Percentiles rank a stretch among this genome's conserved stretches.
phyloP scores from a whole-genome alignment of 306 rosid species.

The Prosopis cineraria region DNA sequence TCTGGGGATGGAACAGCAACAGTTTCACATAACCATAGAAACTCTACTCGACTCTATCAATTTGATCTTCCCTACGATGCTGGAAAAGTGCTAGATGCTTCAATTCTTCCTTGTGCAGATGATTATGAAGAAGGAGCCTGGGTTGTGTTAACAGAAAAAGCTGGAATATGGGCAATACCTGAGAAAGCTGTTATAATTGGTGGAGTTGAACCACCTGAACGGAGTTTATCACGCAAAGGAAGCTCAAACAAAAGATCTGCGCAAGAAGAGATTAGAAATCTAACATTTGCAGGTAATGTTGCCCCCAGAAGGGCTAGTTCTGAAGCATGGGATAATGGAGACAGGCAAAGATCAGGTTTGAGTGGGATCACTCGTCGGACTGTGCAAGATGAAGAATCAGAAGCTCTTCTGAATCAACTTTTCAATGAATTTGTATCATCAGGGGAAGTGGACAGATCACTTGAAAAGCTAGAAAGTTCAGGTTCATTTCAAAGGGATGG shows the following conservation, averaged over 20 bases:
- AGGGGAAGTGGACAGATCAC: slow-evolving; percentile 73
- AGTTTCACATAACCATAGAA: slow-evolving; percentile 78
- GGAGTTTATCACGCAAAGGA: slow-evolving; percentile 95
- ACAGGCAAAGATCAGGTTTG: slow-evolving; percentile 59
- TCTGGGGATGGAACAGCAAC: slow-evolving; percentile 96
- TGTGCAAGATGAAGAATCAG: slow-evolving; percentile 91
- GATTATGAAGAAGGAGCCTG: slow-evolving; percentile 91
- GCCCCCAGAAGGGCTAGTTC: slow-evolving; percentile 77
- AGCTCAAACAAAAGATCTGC: slow-evolving; percentile 92
- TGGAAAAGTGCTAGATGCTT: slow-evolving; percentile 97
- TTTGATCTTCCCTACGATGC: slow-evolving; percentile 98
- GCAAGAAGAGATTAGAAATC: slow-evolving; percentile 79
- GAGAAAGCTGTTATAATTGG: slow-evolving; percentile 95
- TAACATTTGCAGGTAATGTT: slow-evolving; percentile 60
- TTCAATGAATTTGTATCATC: slow-evolving; percentile 79
- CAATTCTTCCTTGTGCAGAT: slow-evolving; percentile 81
- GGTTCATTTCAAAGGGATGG: slow-evolving; percentile 94
- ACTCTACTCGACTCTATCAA: slow-evolving; percentile 74
- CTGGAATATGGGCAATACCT: slow-evolving; percentile 99
- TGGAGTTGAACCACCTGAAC: slow-evolving; percentile 96
- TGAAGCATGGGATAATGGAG: slow-evolving; percentile 84
- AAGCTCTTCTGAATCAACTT: slow-evolving; percentile 76
- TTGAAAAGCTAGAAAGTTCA: slow-evolving; percentile 74
- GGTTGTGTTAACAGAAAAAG: slow-evolving; percentile 95
- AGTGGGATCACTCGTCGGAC: slow-evolving; percentile 67